Conservation (phyloP, 345 rosid species). For the Acer yangbiense region DNA sequence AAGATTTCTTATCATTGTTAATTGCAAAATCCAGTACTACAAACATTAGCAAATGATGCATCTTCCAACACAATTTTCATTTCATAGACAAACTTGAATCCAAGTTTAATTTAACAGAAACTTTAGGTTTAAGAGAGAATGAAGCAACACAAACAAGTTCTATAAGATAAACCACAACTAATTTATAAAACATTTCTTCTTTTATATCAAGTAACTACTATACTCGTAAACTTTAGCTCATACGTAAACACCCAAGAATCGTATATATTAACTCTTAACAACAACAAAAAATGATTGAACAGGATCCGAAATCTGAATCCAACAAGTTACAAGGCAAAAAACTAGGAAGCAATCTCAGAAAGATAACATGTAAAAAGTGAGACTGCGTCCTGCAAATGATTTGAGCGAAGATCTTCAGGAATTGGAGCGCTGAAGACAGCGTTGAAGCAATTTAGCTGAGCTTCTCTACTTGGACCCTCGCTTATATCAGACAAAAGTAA, state of each 20-base stretch:
- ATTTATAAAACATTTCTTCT: neutral
- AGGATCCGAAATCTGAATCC: neutral
- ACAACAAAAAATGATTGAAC: neutral
- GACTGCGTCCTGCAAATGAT: conserved; percentile 89
- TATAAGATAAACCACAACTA: neutral
- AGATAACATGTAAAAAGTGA: conserved; percentile 74
- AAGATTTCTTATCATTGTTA: too few species aligned
- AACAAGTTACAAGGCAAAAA: neutral
- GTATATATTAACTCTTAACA: neutral
- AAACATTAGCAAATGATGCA: too few species aligned
- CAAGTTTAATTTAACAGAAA: too few species aligned
- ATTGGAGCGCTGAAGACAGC: conserved; percentile 67
- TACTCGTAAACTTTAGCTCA: neutral
- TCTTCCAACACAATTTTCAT: too few species aligned
- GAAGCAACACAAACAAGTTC: too few species aligned
- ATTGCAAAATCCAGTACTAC: too few species aligned
- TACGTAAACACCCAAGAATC: neutral
- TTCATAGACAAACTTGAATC: too few species aligned
- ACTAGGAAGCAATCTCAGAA: conserved; percentile 58
- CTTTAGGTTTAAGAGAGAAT: too few species aligned
- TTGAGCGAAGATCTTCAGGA: conserved; percentile 71
- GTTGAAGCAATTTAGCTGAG: conserved; percentile 68
- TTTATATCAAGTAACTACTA: neutral
- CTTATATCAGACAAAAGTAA: conserved; percentile 56
- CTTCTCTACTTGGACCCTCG: conserved; percentile 51